These are phyloP conservation scores for Eucalyptus coolabah DNA, from an alignment of 345 rosid species.

Conservation along the genomic window DNA sequence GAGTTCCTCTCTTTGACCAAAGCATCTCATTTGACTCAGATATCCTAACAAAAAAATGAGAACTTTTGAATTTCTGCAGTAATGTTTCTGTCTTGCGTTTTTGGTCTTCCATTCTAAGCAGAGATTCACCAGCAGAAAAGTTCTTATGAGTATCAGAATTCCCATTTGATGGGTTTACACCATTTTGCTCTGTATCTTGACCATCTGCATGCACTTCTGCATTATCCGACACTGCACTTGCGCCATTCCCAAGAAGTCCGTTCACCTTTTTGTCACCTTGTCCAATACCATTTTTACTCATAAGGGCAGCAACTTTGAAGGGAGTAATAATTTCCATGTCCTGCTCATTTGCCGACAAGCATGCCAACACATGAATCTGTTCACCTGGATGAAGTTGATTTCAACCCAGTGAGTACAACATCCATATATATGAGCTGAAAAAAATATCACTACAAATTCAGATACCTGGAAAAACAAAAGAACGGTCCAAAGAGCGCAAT, in stretches of 20 bases:
- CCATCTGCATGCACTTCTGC: slow-evolving; percentile 28
- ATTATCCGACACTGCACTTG: slow-evolving; percentile 16
- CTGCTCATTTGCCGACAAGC: slow-evolving; percentile 71
- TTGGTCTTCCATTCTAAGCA: slow-evolving; percentile 82
- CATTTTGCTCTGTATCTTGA: slow-evolving; percentile 29
- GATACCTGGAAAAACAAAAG: slow-evolving; percentile 89
- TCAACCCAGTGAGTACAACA: not conserved
- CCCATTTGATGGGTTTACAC: slow-evolving; percentile 36
- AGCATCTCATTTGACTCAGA: slow-evolving; percentile 77
- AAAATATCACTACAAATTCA: not conserved
- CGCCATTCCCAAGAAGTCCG: slow-evolving; percentile 26
- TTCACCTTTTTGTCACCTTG: slow-evolving; percentile 35
- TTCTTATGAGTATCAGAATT: slow-evolving; percentile 35
- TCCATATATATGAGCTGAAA: not conserved
- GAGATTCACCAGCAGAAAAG: slow-evolving; percentile 67
- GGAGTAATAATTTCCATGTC: slow-evolving; percentile 86
- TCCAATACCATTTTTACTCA: slow-evolving; percentile 64
- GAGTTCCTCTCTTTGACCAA: slow-evolving; percentile 65
- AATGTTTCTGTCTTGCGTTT: slow-evolving; percentile 57
- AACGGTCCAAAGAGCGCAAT: slow-evolving; percentile 56
- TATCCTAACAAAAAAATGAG: slow-evolving; percentile 92
- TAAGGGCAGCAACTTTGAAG: slow-evolving; percentile 84
- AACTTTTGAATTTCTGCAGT: slow-evolving; percentile 74
- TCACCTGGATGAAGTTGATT: slow-evolving; percentile 53
- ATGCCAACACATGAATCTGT: slow-evolving; percentile 78